phyloP scores from a whole-genome alignment of 768 basidiomycete genomes.

The button mushroom (Agaricus bisporus) region DNA sequence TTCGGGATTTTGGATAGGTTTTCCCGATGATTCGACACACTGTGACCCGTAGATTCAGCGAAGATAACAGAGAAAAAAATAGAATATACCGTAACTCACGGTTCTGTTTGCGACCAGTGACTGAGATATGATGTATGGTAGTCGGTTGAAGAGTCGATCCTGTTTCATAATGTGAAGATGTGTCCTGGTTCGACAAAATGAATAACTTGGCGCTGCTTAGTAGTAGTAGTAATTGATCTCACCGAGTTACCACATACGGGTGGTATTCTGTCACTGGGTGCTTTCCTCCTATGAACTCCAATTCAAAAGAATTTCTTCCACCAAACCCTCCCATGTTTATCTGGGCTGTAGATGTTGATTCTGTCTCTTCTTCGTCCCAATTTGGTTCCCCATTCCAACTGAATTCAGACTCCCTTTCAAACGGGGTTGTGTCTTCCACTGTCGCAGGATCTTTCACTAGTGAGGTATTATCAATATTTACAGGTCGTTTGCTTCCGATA shows the following conservation, averaged over 20 bases:
- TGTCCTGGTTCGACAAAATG: conserved; percentile 18
- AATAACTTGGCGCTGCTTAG: neutral
- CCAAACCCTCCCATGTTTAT: neutral
- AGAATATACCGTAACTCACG: conserved; percentile 11
- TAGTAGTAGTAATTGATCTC: neutral
- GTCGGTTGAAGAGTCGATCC: conserved; percentile 22
- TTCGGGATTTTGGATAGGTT: conserved; percentile 2
- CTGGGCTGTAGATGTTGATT: neutral
- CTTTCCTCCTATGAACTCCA: conserved; percentile 13
- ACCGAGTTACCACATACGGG: conserved; percentile 33
- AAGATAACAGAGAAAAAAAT: no score
- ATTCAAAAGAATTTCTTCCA: neutral
- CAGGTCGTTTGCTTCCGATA: conserved; percentile 13
- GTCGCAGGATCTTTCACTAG: neutral
- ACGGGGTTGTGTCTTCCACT: conserved; percentile 7
- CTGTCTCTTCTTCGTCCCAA: conserved; percentile 10
- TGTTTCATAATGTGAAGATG: conserved; percentile 27
- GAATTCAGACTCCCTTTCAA: neutral
- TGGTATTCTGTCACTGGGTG: conserved; percentile 19
- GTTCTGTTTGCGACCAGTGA: conserved; percentile 15
- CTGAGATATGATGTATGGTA: conserved; percentile 22
- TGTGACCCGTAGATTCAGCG: neutral
- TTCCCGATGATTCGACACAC: neutral
- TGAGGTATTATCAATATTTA: neutral
- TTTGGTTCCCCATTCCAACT: conserved; percentile 14